Conservation (phyloP, 2,329 filamentous ascomycete genomes). For the Stachybotrys elegans region DNA sequence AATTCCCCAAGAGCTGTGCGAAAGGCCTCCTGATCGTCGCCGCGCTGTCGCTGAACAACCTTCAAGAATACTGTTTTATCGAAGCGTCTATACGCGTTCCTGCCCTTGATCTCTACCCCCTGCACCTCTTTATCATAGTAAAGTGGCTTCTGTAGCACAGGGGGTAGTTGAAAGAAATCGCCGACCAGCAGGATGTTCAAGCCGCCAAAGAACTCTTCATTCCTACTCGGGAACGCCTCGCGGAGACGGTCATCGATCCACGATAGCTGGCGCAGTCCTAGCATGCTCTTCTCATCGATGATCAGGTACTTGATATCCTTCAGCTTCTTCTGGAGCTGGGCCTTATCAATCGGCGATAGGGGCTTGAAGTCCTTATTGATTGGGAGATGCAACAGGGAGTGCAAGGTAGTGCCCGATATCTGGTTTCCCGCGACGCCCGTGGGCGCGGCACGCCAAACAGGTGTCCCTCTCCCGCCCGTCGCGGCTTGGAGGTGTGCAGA, state of each 20-base stretch:
- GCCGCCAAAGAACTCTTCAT: not conserved
- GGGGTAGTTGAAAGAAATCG: not conserved
- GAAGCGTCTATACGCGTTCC: slow-evolving; percentile 4
- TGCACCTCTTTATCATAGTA: slow-evolving; percentile 4
- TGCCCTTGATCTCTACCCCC: slow-evolving; percentile 4
- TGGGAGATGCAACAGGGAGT: slow-evolving; percentile 1
- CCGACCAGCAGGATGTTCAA: not conserved
- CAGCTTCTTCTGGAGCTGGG: slow-evolving; percentile 4
- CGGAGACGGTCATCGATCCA: slow-evolving; percentile 4
- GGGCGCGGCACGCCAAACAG: slow-evolving; percentile 1
- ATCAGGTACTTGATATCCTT: slow-evolving; percentile 2
- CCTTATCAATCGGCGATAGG: not conserved
- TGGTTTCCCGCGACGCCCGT: slow-evolving; percentile 3
- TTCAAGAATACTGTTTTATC: not conserved
- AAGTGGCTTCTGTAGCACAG: slow-evolving; percentile 3
- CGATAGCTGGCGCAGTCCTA: slow-evolving; percentile 4
- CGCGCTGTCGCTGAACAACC: not conserved
- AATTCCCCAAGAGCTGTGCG: slow-evolving; percentile 4
- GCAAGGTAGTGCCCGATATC: slow-evolving; percentile 2
- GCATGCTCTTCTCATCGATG: slow-evolving; percentile 3
- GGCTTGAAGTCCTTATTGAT: not conserved
- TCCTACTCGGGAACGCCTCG: not conserved
- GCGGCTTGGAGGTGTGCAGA: slow-evolving; percentile 1
- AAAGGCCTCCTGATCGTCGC: slow-evolving; percentile 3
- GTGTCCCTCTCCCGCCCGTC: not conserved